Percentiles rank a stretch among this genome's conserved stretches.
Conservation (phyloP, 805 yeast genomes). For the Zygosaccharomyces lentus region DNA sequence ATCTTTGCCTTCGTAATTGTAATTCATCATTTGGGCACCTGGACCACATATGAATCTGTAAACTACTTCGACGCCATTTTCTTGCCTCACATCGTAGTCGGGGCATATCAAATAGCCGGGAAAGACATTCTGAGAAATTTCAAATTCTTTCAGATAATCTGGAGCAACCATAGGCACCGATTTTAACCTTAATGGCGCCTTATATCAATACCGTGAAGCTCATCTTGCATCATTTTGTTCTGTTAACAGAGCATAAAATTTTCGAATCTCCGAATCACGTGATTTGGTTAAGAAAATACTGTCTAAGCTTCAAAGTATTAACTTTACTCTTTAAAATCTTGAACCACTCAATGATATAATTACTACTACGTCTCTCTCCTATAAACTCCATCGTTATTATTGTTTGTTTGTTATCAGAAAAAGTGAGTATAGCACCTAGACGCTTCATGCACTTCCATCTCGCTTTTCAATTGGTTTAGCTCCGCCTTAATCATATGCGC, state of each 20-base stretch:
- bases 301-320: no score
- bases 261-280: not conserved
- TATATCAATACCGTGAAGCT: not conserved
- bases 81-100: constrained; percentile 38
- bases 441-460: constrained; percentile 78
- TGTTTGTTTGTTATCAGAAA: constrained; percentile 39
- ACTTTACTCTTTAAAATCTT: not conserved
- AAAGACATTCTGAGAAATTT: constrained; percentile 46
- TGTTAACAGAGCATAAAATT: not conserved
- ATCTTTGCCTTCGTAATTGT: constrained; percentile 38
- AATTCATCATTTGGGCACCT: constrained; percentile 54
- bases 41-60: constrained; percentile 55
- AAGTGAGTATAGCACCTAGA: constrained; percentile 83
- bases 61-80: constrained; percentile 30
- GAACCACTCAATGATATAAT: not conserved
- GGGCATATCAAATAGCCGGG: constrained; percentile 84
- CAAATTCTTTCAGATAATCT: constrained; percentile 2
- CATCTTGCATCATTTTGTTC: not conserved
- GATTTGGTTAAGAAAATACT: not conserved
- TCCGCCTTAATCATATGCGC: constrained; percentile 87
- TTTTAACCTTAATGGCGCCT: not conserved
- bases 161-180: not conserved
- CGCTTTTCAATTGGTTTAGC: constrained; percentile 68
- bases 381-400: not conserved
- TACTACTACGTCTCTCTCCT: not conserved